phyloP scores from a whole-genome alignment of 108 stramenopile genomes.

The Pseudonitzschia multiseries region DNA sequence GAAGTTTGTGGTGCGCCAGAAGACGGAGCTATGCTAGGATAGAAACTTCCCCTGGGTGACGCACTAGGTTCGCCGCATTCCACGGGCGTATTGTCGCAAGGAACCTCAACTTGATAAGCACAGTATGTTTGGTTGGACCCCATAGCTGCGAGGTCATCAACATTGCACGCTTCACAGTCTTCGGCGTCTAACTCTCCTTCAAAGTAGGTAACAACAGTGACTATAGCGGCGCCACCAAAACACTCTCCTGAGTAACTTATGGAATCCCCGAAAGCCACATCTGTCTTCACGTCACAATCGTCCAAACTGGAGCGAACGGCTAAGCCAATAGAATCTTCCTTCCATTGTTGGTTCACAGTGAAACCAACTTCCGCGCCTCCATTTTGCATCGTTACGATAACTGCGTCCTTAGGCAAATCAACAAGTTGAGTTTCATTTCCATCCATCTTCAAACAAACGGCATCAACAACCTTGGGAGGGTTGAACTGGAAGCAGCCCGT shows the following conservation, averaged over 20 bases:
- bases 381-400: neutral
- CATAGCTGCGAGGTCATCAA: neutral
- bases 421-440: neutral
- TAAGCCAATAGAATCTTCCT: neutral
- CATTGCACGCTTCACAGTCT: slow-evolving; percentile 6
- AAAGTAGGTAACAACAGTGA: slow-evolving; percentile 7
- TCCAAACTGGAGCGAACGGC: neutral
- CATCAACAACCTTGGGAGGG: neutral
- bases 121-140: slow-evolving; percentile 1
- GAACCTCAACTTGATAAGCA: slow-evolving; percentile 4
- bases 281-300: neutral
- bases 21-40: slow-evolving; percentile 12
- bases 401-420: neutral
- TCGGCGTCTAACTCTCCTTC: neutral
- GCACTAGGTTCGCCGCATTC: slow-evolving; percentile 13
- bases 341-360: slow-evolving; percentile 1
- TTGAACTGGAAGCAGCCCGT: neutral
- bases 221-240: neutral
- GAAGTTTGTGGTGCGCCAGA: slow-evolving; percentile 6
- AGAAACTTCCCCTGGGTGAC: slow-evolving; percentile 16
- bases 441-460: neutral
- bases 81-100: neutral
- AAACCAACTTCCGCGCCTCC: neutral
- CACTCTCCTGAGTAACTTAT: neutral
- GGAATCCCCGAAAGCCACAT: neutral